Evolutionary conservation across 208 protist species (phyloP).

Genomic region (Balamuthia mandrillaris): DNA sequence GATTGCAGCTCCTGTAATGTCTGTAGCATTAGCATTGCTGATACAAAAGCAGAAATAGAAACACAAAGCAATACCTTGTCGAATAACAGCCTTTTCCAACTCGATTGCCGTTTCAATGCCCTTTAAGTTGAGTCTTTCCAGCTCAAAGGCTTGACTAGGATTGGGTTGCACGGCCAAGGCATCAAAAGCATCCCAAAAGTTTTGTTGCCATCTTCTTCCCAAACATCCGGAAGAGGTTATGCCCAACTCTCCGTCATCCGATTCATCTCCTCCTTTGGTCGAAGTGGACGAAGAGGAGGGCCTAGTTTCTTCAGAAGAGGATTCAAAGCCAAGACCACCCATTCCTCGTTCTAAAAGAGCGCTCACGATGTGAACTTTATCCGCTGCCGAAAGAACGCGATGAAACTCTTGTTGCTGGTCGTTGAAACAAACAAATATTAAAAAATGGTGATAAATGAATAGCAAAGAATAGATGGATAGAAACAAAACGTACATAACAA

Average conservation of each 20-base stretch:
- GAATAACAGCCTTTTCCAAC: conserved; percentile 38
- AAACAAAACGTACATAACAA: neutral
- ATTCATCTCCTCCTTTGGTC: conserved; percentile 1
- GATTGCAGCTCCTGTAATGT: too few species aligned
- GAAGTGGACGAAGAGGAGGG: neutral
- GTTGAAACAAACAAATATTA: neutral
- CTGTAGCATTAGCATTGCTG: too few species aligned
- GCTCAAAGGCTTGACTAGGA: neutral
- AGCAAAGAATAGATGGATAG: neutral
- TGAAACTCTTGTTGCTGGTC: conserved; percentile 37
- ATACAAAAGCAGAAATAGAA: too few species aligned
- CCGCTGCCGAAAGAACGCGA: conserved; percentile 43
- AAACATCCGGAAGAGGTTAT: neutral
- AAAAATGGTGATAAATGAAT: neutral
- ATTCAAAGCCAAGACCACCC: neutral
- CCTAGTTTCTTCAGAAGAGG: too few species aligned
- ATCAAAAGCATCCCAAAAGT: conserved; percentile 42
- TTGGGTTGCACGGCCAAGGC: conserved; percentile 23
- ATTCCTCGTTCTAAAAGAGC: conserved; percentile 8
- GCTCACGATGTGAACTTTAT: conserved; percentile 40
- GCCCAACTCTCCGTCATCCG: neutral
- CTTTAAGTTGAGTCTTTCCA: neutral
- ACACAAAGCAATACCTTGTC: conserved; percentile 39
- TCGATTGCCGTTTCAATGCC: conserved; percentile 23
- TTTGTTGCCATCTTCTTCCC: neutral